A percentile compares a stretch with the other conserved stretches of the same genome.
Conservation (phyloP, 129 eudicot species). For the Apium graveolens region DNA sequence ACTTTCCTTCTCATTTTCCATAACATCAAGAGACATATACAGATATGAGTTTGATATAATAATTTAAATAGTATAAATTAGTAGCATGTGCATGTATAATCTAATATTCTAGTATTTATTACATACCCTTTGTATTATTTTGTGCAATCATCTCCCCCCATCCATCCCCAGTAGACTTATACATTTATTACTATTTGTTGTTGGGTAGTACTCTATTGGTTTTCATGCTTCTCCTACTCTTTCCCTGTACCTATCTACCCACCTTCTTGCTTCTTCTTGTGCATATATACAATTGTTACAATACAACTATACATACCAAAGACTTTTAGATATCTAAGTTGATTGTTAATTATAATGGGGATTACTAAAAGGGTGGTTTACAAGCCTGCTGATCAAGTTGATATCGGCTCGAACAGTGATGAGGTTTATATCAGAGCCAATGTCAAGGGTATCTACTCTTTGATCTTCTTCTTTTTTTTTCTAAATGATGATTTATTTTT, state of each 20-base stretch:
- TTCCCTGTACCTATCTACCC: neutral
- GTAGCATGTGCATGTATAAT: neutral
- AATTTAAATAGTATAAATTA: too few species aligned
- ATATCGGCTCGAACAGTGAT: slow-evolving; percentile 59
- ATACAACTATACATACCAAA: neutral
- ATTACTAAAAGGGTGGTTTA: slow-evolving; percentile 25
- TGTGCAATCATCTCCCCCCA: neutral
- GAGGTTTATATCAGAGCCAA: slow-evolving; percentile 62
- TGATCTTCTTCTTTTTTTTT: neutral
- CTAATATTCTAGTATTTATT: neutral
- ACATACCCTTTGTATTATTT: neutral
- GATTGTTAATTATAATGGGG: neutral
- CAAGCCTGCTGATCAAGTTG: slow-evolving; percentile 54
- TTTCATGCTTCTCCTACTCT: slow-evolving; percentile 4
- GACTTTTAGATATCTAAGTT: neutral
- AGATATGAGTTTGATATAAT: too few species aligned
- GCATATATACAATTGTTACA: neutral
- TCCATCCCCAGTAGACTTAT: neutral
- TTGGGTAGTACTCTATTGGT: neutral
- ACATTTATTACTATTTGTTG: neutral
- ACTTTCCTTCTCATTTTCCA: neutral
- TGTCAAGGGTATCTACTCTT: slow-evolving; percentile 60
- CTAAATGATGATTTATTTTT: neutral
- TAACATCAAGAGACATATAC: too few species aligned
- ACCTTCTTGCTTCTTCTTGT: neutral